Evolutionary conservation across 2,329 filamentous ascomycete species (phyloP), one percentile per base, ranked within the genome.

Genomic region (Tolypocladium cylindrosporum): DNA sequence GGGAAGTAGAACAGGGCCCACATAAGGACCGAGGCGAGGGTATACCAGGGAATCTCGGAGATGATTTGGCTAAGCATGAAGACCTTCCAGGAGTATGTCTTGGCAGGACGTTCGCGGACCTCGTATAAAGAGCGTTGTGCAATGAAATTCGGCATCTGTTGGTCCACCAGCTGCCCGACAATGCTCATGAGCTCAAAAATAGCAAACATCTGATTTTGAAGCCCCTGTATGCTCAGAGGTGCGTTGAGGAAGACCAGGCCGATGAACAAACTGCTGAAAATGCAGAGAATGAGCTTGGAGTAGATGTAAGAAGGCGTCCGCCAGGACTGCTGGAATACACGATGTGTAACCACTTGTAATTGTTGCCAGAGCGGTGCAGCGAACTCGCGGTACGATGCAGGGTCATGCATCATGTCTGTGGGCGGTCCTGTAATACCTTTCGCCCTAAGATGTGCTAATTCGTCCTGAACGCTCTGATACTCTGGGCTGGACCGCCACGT

Each of bases 271-370:
- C 13, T 43, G 13, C n/a, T 21, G 19, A 14, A 10, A 10, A 48
- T 21, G 11, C 54, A 55, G 3, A 55, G 54, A 2, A 11, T 10
- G 27, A 55, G 65, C 72, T 91, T 91, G 57, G 84, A 82, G 73
- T 88, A 90, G 65, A 92, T 86, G 72, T 91, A 92, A 1, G 81
- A 78, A 0, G 89, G 89, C 1, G 81, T 89, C 55, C 89, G 82
- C 88, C 89, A 92, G 75, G 90, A 90, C 69, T 91, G 88, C 65
- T 88, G 79, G 71, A 90, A 90, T 14, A 90, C 84, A 60, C 88
- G 86, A 48, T 77, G 67, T 11, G 80, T 79, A 42, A 86, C 85
- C 60, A 84, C 77, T 48, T 72, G 74, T 10, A 90, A 70, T 65
- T 92, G 89, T 6, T 73, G 65, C n/a, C 14, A 5, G 2, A 55